phyloP scores from a whole-genome alignment of 2,329 filamentous ascomycete species.

The Colletotrichum ledebouriae region DNA sequence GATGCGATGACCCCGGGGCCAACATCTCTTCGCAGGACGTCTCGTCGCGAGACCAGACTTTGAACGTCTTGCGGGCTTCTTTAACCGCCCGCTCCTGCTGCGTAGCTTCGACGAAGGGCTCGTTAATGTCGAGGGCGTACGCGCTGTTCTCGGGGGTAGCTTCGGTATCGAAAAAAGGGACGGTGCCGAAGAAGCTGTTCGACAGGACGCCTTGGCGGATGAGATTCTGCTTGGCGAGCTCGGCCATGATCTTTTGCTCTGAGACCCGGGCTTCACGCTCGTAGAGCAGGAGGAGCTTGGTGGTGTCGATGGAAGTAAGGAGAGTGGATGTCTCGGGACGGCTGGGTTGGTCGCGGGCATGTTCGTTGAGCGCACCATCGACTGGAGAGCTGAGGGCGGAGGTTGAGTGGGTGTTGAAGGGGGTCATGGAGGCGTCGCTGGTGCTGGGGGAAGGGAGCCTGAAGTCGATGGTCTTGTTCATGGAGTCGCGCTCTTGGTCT shows the following conservation, averaged over 20 bases:
- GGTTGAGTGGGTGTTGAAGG: conserved; percentile 5
- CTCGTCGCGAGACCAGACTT: conserved; percentile 17
- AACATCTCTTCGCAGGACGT: neutral
- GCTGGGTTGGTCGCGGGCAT: neutral
- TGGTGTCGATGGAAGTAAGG: conserved; percentile 22
- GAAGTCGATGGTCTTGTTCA: too few species aligned
- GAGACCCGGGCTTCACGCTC: conserved; percentile 32
- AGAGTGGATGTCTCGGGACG: neutral
- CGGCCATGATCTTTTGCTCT: conserved; percentile 22
- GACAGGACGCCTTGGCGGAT: conserved; percentile 26
- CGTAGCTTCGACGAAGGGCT: conserved; percentile 4
- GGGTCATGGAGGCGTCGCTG: neutral
- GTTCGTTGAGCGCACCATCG: neutral
- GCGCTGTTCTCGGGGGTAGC: neutral
- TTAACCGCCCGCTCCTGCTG: conserved; percentile 4
- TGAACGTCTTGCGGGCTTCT: conserved; percentile 7
- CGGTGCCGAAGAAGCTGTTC: conserved; percentile 23
- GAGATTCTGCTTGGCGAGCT: conserved; percentile 29
- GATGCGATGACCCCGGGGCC: neutral
- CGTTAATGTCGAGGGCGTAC: neutral
- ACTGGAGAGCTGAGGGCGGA: neutral
- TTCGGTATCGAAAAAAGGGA: neutral
- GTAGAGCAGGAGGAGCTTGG: conserved; percentile 19
- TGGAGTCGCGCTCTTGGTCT: too few species aligned
- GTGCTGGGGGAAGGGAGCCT: too few species aligned